Conservation (phyloP, 2,329 filamentous ascomycete species). For the Penicillium sp. region DNA sequence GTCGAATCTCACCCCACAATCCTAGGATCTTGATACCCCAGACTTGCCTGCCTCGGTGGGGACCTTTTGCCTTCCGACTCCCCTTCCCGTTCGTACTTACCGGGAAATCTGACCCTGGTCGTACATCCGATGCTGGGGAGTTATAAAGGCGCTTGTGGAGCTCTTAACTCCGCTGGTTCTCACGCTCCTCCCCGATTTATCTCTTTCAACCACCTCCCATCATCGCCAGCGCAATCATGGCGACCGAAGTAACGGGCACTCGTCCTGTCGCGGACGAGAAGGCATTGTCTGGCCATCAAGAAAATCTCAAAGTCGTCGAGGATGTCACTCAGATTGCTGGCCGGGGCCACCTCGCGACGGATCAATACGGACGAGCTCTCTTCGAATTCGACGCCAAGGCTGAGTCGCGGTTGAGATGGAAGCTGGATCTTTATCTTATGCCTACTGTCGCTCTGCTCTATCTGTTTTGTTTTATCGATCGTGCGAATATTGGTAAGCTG, state of each 20-base stretch:
- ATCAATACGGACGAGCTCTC: constrained; percentile 57
- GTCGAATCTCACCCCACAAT: constrained; percentile 6
- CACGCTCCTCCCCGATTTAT: not conserved
- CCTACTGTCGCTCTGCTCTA: constrained; percentile 71
- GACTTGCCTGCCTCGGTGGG: not conserved
- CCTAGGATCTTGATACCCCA: constrained; percentile 17
- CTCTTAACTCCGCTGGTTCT: not conserved
- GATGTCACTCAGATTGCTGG: constrained; percentile 47
- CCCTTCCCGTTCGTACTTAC: not conserved
- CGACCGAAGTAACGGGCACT: not conserved
- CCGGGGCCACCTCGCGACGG: constrained; percentile 53
- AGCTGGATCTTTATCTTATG: constrained; percentile 69
- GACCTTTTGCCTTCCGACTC: constrained; percentile 10
- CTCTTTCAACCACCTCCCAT: not conserved
- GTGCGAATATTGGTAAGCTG: constrained; percentile 69
- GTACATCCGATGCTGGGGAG: constrained; percentile 9
- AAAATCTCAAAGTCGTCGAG: constrained; percentile 14
- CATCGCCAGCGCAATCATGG: constrained; percentile 10
- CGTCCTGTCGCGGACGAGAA: constrained; percentile 28
- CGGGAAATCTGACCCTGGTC: constrained; percentile 18
- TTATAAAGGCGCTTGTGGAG: constrained; percentile 15
- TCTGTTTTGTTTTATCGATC: constrained; percentile 75
- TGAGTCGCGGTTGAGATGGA: constrained; percentile 63
- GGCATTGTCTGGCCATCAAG: constrained; percentile 24
- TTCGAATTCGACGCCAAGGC: constrained; percentile 62